phyloP scores from a whole-genome alignment of 495 filamentous ascomycete genomes.

The Hyaloscypha finlandica region DNA sequence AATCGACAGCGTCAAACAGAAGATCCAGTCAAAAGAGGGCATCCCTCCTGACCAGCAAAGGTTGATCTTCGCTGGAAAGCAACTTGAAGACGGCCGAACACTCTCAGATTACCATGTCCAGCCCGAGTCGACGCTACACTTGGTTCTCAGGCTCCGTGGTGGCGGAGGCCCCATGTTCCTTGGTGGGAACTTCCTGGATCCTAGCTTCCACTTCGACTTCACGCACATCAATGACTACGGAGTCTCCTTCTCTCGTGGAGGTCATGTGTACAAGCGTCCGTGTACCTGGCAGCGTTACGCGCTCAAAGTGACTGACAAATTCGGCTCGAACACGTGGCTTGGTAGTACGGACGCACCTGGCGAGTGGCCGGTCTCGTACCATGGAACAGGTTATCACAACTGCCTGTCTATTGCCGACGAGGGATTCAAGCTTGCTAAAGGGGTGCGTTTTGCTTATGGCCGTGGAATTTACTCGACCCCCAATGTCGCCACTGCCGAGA shows the following conservation, averaged over 20 bases:
- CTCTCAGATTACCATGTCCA: slow-evolving; percentile 99
- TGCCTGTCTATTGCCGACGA: background rate
- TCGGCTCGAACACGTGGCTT: background rate
- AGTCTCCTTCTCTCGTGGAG: background rate
- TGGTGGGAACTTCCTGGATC: background rate
- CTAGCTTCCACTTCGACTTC: background rate
- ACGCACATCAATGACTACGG: background rate
- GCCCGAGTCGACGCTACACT: background rate
- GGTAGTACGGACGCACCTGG: background rate
- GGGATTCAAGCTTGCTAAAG: background rate
- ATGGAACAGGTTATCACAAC: background rate
- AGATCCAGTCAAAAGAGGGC: slow-evolving; percentile 99
- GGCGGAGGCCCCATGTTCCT: background rate
- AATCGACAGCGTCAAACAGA: slow-evolving; percentile 96
- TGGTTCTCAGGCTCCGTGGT: background rate
- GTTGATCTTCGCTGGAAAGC: slow-evolving; percentile 99
- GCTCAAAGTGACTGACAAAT: background rate
- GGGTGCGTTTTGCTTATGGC: background rate
- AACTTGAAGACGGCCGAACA: slow-evolving; percentile 98
- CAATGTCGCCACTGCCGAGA: background rate
- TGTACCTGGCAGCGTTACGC: background rate
- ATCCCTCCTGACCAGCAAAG: slow-evolving; percentile 99
- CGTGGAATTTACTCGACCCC: background rate
- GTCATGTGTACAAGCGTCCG: background rate
- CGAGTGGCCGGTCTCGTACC: background rate